Evolutionary conservation across 345 rosid species (phyloP).

Genomic region (Raphanus raphanistrum): DNA sequence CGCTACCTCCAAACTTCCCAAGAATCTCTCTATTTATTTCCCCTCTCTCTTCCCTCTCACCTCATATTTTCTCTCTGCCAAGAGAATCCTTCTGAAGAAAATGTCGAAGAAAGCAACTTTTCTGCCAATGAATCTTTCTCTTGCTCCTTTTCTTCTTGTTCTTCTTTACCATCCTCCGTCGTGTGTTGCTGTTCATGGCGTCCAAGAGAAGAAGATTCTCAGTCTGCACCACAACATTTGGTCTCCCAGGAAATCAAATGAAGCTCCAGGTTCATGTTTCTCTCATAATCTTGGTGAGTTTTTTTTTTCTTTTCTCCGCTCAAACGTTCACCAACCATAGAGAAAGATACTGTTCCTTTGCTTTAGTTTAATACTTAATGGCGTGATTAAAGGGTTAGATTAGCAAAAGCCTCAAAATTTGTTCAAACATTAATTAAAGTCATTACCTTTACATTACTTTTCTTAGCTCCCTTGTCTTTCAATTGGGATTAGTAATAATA

Average conservation of each 20-base stretch:
- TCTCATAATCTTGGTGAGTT: constrained; percentile 33
- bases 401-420: constrained; percentile 16
- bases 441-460: constrained; percentile 28
- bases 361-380: constrained; percentile 14
- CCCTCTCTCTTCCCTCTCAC: neutral
- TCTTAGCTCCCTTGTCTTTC: constrained; percentile 6
- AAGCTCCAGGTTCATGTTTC: constrained; percentile 31
- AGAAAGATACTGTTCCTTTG: constrained; percentile 13
- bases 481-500: constrained; percentile 25
- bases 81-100: constrained; percentile 26
- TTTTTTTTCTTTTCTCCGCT: neutral
- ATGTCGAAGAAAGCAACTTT: constrained; percentile 30
- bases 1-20: constrained; percentile 44
- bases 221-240: constrained; percentile 27
- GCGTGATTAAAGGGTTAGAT: constrained; percentile 25
- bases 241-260: constrained; percentile 21
- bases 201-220: constrained; percentile 33
- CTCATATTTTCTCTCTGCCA: constrained; percentile 15
- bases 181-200: constrained; percentile 27
- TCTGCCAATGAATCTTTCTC: constrained; percentile 31
- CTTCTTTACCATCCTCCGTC: constrained; percentile 11
- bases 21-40: constrained; percentile 32
- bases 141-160: constrained; percentile 18
- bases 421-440: constrained; percentile 18
- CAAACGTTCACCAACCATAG: constrained; percentile 29